phyloP scores from a whole-genome alignment of 768 basidiomycete genomes.

The Lactarius psammicola region DNA sequence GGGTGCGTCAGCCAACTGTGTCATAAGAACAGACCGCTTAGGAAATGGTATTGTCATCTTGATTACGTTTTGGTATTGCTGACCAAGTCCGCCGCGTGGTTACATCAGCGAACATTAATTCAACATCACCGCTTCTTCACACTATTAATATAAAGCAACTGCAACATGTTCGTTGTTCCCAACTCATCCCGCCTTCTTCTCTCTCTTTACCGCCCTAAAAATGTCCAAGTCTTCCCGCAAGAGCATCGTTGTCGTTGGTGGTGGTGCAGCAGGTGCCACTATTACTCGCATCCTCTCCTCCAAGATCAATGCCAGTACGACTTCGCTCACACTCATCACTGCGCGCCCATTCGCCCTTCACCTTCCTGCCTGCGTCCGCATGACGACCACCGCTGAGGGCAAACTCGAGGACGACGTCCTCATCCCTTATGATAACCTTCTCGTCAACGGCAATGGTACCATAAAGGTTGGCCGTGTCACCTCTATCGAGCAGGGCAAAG shows the following conservation, averaged over 20 bases:
- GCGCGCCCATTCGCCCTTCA: conserved; percentile 49
- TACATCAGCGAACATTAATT: neutral
- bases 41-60: neutral
- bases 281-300: conserved; percentile 49
- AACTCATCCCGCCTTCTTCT: neutral
- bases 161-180: neutral
- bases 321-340: conserved; percentile 55
- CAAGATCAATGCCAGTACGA: conserved; percentile 47
- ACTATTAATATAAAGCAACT: conserved; percentile 3
- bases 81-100: neutral
- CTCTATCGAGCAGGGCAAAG: conserved; percentile 15
- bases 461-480: conserved; percentile 25
- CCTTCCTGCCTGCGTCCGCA: conserved; percentile 52
- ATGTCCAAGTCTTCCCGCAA: conserved; percentile 25
- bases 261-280: conserved; percentile 51
- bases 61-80: neutral
- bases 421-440: conserved; percentile 25
- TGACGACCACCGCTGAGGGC: conserved; percentile 47
- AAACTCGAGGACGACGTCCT: conserved; percentile 33
- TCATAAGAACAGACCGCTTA: too few relatives aligned
- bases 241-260: conserved; percentile 54
- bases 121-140: neutral
- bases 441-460: conserved; percentile 21
- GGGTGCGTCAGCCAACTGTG: neutral
- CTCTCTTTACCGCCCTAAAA: neutral